Conservation (phyloP, 2,329 filamentous ascomycete species). For the Parafenestella ontariensis region DNA sequence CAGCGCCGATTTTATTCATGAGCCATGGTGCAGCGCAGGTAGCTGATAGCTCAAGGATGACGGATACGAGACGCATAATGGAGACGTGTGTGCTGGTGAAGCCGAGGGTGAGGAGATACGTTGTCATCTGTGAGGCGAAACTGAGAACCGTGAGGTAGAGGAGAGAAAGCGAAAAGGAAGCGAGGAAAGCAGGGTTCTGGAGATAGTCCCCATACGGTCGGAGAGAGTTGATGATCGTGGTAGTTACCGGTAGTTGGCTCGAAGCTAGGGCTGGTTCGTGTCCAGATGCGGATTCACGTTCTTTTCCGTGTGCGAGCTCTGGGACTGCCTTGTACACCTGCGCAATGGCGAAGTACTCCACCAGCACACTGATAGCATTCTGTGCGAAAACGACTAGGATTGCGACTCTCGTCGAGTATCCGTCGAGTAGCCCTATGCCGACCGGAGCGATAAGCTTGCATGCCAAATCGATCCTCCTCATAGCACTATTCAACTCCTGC, state of each 20-base stretch:
- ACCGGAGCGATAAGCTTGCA: slow-evolving; percentile 65
- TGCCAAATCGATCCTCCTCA: slow-evolving; percentile 65
- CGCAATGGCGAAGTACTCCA: slow-evolving; percentile 64
- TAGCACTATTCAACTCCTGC: slow-evolving; percentile 62
- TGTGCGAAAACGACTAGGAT: slow-evolving; percentile 59
- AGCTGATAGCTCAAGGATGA: slow-evolving; percentile 65
- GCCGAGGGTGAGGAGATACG: slow-evolving; percentile 65
- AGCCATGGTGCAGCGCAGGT: slow-evolving; percentile 67
- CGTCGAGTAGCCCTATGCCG: slow-evolving; percentile 58
- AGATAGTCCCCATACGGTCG: slow-evolving; percentile 54
- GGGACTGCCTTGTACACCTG: slow-evolving; percentile 48
- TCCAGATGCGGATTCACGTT: slow-evolving; percentile 5
- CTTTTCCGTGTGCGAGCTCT: slow-evolving; percentile 26
- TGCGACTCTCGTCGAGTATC: slow-evolving; percentile 57
- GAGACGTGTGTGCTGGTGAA: slow-evolving; percentile 62
- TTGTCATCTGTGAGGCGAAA: slow-evolving; percentile 66
- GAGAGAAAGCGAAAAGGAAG: slow-evolving; percentile 66
- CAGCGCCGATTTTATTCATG: slow-evolving; percentile 57
- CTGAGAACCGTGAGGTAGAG: slow-evolving; percentile 63
- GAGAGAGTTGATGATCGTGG: slow-evolving; percentile 12
- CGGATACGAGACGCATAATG: slow-evolving; percentile 60
- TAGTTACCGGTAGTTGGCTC: slow-evolving; percentile 1
- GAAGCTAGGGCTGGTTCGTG: slow-evolving; percentile 8
- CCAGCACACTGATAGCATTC: slow-evolving; percentile 56
- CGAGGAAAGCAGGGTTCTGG: slow-evolving; percentile 63